Conservation (phyloP, 176 grass and related monocot species). For the Oryza officinalis region DNA sequence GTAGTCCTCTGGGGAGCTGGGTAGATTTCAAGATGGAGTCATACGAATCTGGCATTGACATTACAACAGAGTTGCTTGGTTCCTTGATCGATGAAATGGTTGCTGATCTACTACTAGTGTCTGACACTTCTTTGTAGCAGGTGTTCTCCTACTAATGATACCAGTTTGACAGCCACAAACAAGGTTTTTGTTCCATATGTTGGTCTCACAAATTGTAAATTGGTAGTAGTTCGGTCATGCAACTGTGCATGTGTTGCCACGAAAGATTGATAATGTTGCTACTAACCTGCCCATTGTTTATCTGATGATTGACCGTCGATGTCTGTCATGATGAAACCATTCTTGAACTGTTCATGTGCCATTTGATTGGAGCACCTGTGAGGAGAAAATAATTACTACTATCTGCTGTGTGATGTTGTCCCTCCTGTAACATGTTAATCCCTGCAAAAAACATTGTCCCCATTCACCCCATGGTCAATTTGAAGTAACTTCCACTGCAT, state of each 20-base stretch:
- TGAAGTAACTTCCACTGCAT: neutral
- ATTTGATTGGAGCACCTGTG: neutral
- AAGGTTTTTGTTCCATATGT: conserved; percentile 37
- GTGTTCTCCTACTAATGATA: conserved; percentile 24
- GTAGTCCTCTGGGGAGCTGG: conserved; percentile 72
- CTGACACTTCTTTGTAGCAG: conserved; percentile 27
- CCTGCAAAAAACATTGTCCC: neutral
- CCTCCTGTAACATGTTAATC: neutral
- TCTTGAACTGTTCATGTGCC: conserved; percentile 19
- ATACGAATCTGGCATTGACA: conserved; percentile 59
- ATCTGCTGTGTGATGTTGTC: neutral
- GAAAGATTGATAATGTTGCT: conserved; percentile 28
- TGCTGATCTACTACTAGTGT: conserved; percentile 57
- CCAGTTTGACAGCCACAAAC: conserved; percentile 37
- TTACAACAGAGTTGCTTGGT: conserved; percentile 54
- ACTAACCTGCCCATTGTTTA: conserved; percentile 28
- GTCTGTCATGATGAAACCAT: conserved; percentile 20
- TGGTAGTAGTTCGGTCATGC: conserved; percentile 23
- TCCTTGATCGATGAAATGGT: conserved; percentile 70
- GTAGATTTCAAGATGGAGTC: conserved; percentile 76
- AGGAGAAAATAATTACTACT: neutral
- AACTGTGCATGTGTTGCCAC: conserved; percentile 30
- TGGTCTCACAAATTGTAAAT: conserved; percentile 43
- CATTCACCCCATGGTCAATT: neutral
- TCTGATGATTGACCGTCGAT: conserved; percentile 10